These are phyloP conservation scores for Trametes villosa DNA, from an alignment of 768 basidiomycete genomes.

Conservation along the genomic window DNA sequence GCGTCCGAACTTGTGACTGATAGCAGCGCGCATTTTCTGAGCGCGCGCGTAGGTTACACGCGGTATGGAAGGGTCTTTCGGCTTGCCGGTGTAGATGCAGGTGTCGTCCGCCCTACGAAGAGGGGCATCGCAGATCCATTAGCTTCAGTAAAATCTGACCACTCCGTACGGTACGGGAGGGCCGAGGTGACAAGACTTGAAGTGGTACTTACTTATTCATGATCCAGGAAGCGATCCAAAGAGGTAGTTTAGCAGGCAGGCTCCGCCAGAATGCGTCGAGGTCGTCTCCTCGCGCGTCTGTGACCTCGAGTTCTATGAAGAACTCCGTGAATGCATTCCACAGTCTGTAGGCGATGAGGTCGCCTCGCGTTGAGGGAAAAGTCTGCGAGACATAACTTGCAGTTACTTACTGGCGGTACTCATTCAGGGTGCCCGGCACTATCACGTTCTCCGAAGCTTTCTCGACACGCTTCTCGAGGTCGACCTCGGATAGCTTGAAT, in stretches of 20 bases:
- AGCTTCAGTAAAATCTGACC: background rate
- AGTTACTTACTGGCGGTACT: conserved; percentile 3
- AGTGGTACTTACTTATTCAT: conserved; percentile 25
- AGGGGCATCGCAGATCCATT: no score
- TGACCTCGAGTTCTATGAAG: background rate
- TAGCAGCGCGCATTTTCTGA: conserved; percentile 31
- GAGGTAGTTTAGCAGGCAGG: conserved; percentile 14
- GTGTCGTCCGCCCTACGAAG: conserved; percentile 21
- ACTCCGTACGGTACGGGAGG: background rate
- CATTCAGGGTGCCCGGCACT: background rate
- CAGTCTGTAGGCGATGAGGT: no score
- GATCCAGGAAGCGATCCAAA: conserved; percentile 24
- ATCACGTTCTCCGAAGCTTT: background rate
- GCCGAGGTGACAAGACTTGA: no score
- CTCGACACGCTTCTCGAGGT: background rate
- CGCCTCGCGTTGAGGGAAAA: no score
- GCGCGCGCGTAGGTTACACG: conserved; percentile 34
- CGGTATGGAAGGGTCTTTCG: conserved; percentile 20
- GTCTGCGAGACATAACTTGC: no score
- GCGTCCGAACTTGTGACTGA: conserved; percentile 28
- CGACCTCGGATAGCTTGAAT: background rate
- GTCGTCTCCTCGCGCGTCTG: background rate
- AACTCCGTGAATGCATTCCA: conserved; percentile 15
- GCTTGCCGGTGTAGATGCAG: conserved; percentile 19
- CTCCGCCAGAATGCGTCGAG: background rate